A percentile compares a stretch with the other conserved stretches of the same genome.
Evolutionary conservation across 768 basidiomycete species (phyloP).

Genomic region (Amanita jacksonii): DNA sequence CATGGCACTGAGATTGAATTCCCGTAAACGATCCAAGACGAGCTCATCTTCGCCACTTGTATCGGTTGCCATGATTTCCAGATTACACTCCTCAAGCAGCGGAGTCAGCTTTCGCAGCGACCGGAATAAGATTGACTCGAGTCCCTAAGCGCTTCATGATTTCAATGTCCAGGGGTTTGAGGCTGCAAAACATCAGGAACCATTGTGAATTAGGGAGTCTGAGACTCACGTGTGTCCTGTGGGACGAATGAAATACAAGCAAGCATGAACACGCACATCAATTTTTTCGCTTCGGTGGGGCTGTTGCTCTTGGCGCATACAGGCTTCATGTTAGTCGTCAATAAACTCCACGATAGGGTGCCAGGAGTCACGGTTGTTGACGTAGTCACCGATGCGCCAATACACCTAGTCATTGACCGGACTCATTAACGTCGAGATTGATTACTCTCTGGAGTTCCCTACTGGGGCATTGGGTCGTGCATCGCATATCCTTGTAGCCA

Average conservation of each 20-base stretch:
- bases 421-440: constrained; percentile 1
- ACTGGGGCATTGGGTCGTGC: not conserved
- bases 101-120: constrained; percentile 87
- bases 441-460: constrained; percentile 6
- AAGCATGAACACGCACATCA: constrained; percentile 93
- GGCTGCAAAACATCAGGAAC: constrained; percentile 28
- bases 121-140: constrained; percentile 95
- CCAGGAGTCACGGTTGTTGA: constrained; percentile 99
- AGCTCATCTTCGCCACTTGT: too few relatives aligned
- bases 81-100: too few relatives aligned
- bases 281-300: constrained; percentile 92
- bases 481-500: not conserved
- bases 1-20: too few relatives aligned
- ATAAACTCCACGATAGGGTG: constrained; percentile 97
- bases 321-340: constrained; percentile 90
- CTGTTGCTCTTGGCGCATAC: constrained; percentile 98
- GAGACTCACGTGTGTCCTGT: constrained; percentile 90
- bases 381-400: constrained; percentile 99
- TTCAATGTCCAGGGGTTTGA: constrained; percentile 97
- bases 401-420: not conserved
- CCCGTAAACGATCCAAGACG: too few relatives aligned
- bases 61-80: too few relatives aligned
- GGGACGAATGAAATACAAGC: constrained; percentile 93
- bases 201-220: constrained; percentile 2
- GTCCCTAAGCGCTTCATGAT: constrained; percentile 99